Evolutionary conservation across 2,329 filamentous ascomycete species (phyloP).

Genomic region (Xylaria sp.): DNA sequence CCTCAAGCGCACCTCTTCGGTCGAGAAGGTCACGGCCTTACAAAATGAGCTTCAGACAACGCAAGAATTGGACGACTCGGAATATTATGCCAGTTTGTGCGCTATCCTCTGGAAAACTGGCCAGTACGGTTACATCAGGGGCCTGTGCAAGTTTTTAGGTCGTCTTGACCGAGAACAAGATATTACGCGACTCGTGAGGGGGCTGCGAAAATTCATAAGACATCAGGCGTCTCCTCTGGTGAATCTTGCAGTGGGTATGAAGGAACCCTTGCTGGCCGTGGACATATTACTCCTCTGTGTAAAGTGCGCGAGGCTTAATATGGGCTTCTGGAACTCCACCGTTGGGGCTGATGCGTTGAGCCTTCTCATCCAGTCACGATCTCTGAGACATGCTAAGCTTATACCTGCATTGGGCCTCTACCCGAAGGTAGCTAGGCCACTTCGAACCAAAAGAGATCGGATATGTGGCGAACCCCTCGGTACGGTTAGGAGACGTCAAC

Average conservation of each 20-base stretch:
- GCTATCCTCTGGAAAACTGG: conserved; percentile 25
- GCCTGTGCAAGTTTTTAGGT: conserved; percentile 27
- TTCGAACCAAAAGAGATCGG: background rate
- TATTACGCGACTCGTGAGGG: conserved; percentile 23
- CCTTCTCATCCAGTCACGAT: conserved; percentile 17
- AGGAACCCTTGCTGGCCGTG: conserved; percentile 29
- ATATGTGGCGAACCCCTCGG: background rate
- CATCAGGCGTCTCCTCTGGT: conserved; percentile 20
- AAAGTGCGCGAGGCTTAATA: conserved; percentile 10
- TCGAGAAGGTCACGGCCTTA: conserved; percentile 8
- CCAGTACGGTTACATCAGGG: conserved; percentile 23
- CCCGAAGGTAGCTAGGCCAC: background rate
- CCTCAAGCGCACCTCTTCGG: conserved; percentile 18
- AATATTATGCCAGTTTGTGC: conserved; percentile 18
- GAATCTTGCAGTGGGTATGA: conserved; percentile 28
- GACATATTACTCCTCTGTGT: conserved; percentile 25
- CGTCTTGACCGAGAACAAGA: conserved; percentile 31
- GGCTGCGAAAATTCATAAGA: conserved; percentile 11
- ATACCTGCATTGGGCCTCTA: conserved; percentile 20
- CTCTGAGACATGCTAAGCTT: conserved; percentile 19
- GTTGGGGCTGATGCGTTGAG: conserved; percentile 26
- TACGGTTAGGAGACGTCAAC: background rate
- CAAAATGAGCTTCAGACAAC: background rate
- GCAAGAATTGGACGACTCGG: background rate
- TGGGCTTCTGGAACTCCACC: conserved; percentile 28